Evolutionary conservation across 2,329 filamentous ascomycete genomes (phyloP).

Genomic region (Aspergillus sp.): DNA sequence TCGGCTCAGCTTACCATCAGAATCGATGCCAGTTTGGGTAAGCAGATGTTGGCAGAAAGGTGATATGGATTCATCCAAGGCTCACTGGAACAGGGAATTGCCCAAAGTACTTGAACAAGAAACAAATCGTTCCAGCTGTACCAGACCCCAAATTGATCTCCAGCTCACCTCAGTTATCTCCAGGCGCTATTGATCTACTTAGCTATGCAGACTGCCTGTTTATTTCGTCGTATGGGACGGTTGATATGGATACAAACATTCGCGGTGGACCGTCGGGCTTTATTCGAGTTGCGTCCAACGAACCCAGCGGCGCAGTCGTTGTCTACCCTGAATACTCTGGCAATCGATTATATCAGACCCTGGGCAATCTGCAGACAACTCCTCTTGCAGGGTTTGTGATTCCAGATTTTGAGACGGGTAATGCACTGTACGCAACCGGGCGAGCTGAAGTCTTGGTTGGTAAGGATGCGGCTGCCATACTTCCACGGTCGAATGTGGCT

Average conservation of each 20-base stretch:
- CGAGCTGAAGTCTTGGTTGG: constrained; percentile 62
- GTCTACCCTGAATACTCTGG: constrained; percentile 82
- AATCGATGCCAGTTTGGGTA: constrained; percentile 64
- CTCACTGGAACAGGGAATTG: constrained; percentile 59
- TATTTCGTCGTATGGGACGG: constrained; percentile 56
- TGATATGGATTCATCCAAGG: neutral
- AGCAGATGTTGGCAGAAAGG: constrained; percentile 9
- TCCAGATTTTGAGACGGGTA: constrained; percentile 67
- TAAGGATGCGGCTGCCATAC: constrained; percentile 54
- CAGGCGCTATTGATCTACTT: constrained; percentile 56
- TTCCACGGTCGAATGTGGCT: constrained; percentile 68
- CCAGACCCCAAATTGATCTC: constrained; percentile 52
- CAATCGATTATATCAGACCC: constrained; percentile 76
- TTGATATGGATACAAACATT: constrained; percentile 79
- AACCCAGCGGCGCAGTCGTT: constrained; percentile 44
- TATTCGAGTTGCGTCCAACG: constrained; percentile 61
- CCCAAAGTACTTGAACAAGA: constrained; percentile 81
- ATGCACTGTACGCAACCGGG: constrained; percentile 72
- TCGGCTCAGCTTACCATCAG: constrained; percentile 59
- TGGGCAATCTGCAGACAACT: constrained; percentile 68
- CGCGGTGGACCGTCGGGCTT: constrained; percentile 73
- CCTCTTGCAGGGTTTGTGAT: constrained; percentile 66
- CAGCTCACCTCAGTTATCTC: constrained; percentile 44
- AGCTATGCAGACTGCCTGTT: constrained; percentile 70
- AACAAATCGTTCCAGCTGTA: constrained; percentile 53